Base-by-base conservation (phyloP, 192 early-diverging fungal genomes). In the Allomyces macrogynus region DNA sequence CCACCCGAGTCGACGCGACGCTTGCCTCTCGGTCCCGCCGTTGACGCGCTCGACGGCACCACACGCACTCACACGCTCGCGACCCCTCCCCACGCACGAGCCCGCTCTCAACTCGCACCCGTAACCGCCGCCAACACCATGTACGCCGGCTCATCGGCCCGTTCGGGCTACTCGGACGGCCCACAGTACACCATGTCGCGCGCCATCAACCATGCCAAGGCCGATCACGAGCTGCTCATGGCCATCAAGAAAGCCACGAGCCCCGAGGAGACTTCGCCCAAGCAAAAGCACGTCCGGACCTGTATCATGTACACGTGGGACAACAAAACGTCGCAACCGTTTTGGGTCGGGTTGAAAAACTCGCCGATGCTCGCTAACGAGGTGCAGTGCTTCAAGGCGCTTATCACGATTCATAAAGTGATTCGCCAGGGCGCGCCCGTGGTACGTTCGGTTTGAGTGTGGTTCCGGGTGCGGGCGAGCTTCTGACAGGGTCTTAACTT, bases 261-360 rank as follows among this genome's bases (percentile, higher is more conserved):
- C 62, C 66, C 76, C 42, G 93, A 95, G 42, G 95, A 98, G 70
- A 84, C 86, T 23, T 88, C 95, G 3, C 95, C 95, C 65, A 98
- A 98, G 73, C 92, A 93, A 74, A 98, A 96, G 77, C 95, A 98
- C 76, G 93, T 95, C 40, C 75, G 84, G 76, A 77, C 86, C 49
- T 83, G 84, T 69, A 95, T 96, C 67, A 77, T 98, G 18, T 98
- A 93, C 71, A 96, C 93, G 24, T 90, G 87, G 86, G 93, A 98
- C 71, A 81, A 87, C 72, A 89, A 91, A 67, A 84, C 87, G 7
- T 87, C 89, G 10, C 82, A 83, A 49, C 82, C 88, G 23, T 81
- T 98, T 63, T 96, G 89, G 89, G 78, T 81, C 65, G 87, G 81
- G 24, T 75, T 98, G 61, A 88, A 88, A 75, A 78, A 84, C n/a